Evolutionary conservation across 352 stramenopile genomes (phyloP), one percentile per base, ranked within the genome.

Genomic region (Thraustochytrium striatum): DNA sequence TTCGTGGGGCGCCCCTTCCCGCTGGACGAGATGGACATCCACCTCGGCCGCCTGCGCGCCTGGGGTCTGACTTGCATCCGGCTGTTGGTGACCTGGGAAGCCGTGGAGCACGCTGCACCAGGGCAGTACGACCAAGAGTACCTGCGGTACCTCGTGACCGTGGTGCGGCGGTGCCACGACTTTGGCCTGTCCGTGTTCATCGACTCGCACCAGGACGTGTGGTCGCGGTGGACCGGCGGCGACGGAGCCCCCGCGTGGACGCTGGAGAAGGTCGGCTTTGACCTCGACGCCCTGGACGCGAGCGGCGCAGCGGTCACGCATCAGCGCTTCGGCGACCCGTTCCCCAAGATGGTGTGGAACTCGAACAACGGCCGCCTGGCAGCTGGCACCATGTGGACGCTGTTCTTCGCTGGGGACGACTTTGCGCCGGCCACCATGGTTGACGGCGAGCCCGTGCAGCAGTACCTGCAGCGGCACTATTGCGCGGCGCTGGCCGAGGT

Each of bases 181-280:
- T 91, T 89, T 79, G 87, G 83, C n/a, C 84, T 96, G n/a, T 82
- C 83, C 36, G 83, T 95, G 28, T 94, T 92, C 72, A 87, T 96
- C n/a, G 90, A 96, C 61, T 90, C 89, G 7, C 91, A 96, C 70
- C 91, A 96, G 85, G 91, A 96, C 79, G 90, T 95, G 30, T 96
- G 91, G 91, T 93, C 88, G 21, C 87, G 91, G 21, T 96, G 87
- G 86, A 95, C 90, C 0, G 91, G 91, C 25, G 91, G 91, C 0
- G 90, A 96, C 75, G 91, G 91, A 25, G 90, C 91, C 2, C 91
- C 91, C 0, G 82, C 93, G 62, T 96, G 91, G 91, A 96, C 91
- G 36, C 85, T 96, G 3, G 87, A 93, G 78, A 61, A 78, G 9
- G 82, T 93, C 0, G 91, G 91, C 1, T 85, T 96, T 28, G 84